Evolutionary conservation across 2,329 filamentous ascomycete species (phyloP).

Genomic region (Reticulascus tulasneorum): DNA sequence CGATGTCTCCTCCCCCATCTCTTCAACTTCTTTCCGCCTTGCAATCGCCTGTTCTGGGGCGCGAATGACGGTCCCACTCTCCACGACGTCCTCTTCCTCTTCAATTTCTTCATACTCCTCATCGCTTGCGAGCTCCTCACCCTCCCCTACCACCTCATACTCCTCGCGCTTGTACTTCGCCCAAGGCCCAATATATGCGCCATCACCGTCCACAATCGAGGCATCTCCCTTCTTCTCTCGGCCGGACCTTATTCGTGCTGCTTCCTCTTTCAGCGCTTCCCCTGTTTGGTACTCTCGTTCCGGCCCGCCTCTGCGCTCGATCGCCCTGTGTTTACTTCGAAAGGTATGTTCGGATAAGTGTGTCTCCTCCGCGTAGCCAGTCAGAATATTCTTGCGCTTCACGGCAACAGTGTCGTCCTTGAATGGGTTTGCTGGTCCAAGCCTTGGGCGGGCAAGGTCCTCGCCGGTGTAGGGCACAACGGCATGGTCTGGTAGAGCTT

Average conservation of each 20-base stretch:
- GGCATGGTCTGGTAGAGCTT: slow-evolving; percentile 53
- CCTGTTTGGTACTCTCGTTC: slow-evolving; percentile 53
- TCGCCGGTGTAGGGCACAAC: slow-evolving; percentile 67
- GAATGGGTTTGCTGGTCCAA: slow-evolving; percentile 74
- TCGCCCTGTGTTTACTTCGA: slow-evolving; percentile 77
- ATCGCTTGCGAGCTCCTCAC: slow-evolving; percentile 71
- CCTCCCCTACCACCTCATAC: slow-evolving; percentile 69
- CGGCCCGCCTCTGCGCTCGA: slow-evolving; percentile 63
- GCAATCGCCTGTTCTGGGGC: slow-evolving; percentile 52
- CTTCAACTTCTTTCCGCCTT: slow-evolving; percentile 55
- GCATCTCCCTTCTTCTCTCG: slow-evolving; percentile 83
- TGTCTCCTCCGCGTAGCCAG: slow-evolving; percentile 83
- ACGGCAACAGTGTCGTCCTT: slow-evolving; percentile 55
- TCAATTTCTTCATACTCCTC: slow-evolving; percentile 76
- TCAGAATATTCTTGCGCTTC: slow-evolving; percentile 79
- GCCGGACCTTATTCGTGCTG: slow-evolving; percentile 63
- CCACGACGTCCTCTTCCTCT: slow-evolving; percentile 69
- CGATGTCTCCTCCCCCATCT: slow-evolving; percentile 70
- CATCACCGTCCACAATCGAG: slow-evolving; percentile 77
- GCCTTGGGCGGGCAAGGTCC: slow-evolving; percentile 60
- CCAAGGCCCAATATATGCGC: slow-evolving; percentile 92
- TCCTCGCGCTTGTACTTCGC: slow-evolving; percentile 73
- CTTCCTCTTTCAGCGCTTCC: slow-evolving; percentile 64
- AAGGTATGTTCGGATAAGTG: slow-evolving; percentile 90
- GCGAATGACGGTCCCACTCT: slow-evolving; percentile 58